Percentiles rank a stretch among this genome's conserved stretches.
These are phyloP conservation scores for Claviceps lovelessii DNA, from an alignment of 2,329 filamentous ascomycete species.

Conservation along the genomic window DNA sequence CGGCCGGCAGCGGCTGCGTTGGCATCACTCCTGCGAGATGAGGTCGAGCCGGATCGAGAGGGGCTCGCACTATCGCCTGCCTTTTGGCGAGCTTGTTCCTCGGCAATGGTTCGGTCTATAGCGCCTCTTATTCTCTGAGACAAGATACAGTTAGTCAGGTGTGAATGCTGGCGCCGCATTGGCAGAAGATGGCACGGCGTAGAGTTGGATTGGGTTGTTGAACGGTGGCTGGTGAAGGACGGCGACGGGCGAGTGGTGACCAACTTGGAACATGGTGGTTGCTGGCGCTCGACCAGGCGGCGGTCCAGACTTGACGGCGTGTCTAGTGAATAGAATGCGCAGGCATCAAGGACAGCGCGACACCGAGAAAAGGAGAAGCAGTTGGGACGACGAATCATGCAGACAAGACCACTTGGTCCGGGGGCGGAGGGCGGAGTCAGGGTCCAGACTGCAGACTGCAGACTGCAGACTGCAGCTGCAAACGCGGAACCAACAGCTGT, in stretches of 20 bases:
- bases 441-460: not conserved
- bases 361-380: not conserved
- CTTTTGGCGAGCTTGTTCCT: constrained; percentile 75
- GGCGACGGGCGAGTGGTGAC: constrained; percentile 3
- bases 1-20: constrained; percentile 9
- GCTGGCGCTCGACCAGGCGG: not conserved
- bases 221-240: too few species aligned
- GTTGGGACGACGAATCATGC: not conserved
- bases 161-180: not conserved
- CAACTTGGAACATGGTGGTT: constrained; percentile 19
- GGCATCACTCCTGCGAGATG: constrained; percentile 27
- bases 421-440: not conserved
- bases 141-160: not conserved
- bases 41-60: constrained; percentile 24
- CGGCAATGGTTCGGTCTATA: constrained; percentile 75
- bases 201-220: not conserved
- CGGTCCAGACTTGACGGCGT: not conserved
- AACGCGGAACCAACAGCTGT: not conserved
- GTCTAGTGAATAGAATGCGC: constrained; percentile 1
- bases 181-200: not conserved
- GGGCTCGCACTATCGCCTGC: constrained; percentile 29
- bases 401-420: not conserved
- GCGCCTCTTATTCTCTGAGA: constrained; percentile 59
- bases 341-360: not conserved
- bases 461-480: not conserved